Evolutionary conservation across 177 flowering plant species (phyloP).

Genomic region (Tripterygium wilfordii): DNA sequence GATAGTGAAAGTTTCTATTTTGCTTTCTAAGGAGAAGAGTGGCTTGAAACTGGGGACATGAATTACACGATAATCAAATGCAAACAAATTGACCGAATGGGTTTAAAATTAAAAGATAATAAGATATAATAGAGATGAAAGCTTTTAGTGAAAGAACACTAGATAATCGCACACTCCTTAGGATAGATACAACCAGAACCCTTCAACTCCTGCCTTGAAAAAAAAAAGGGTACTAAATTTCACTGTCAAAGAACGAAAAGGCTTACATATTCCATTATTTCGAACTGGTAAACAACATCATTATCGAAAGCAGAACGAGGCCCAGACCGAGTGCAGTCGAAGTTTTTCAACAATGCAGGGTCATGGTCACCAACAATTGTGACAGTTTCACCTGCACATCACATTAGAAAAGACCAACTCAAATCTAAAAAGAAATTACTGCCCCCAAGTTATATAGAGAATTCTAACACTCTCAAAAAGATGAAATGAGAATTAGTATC

Average conservation of each 20-base stretch:
- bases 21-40: too few species aligned
- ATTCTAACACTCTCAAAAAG: neutral
- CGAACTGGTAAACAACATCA: slow-evolving; percentile 94
- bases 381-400: slow-evolving; percentile 78
- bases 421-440: neutral
- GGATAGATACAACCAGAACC: too few species aligned
- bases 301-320: slow-evolving; percentile 95
- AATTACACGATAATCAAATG: too few species aligned
- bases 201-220: too few species aligned
- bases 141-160: too few species aligned
- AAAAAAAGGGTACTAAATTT: too few species aligned
- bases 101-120: too few species aligned
- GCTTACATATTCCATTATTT: slow-evolving; percentile 97
- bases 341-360: slow-evolving; percentile 77
- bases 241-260: neutral
- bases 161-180: too few species aligned
- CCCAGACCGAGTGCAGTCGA: slow-evolving; percentile 91
- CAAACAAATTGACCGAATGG: too few species aligned
- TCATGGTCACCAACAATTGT: slow-evolving; percentile 95
- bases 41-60: too few species aligned
- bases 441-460: neutral
- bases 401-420: neutral
- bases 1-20: too few species aligned
- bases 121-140: too few species aligned
- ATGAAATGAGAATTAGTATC: neutral